These are phyloP conservation scores for Haberlea rhodopensis DNA, from an alignment of 257 asterid species.

Conservation along the genomic window DNA sequence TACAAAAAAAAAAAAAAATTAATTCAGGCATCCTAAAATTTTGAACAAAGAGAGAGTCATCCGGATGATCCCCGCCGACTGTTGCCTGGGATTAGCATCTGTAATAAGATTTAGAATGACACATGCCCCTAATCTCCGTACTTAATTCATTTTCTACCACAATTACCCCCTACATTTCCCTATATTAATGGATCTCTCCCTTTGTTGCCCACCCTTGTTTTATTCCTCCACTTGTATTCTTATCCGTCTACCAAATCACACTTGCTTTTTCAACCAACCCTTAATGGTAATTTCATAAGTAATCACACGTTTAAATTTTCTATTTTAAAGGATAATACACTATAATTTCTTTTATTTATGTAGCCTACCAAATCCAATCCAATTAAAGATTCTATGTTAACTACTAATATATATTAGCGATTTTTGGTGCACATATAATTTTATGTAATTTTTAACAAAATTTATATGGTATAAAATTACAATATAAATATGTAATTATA, in stretches of 20 bases:
- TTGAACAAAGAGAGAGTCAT: constrained; percentile 5
- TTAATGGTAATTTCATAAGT: not conserved
- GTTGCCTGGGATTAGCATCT: not conserved
- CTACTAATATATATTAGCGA: no score
- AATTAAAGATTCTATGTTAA: no score
- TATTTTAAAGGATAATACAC: not conserved
- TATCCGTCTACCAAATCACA: constrained; percentile 2
- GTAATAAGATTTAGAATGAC: not conserved
- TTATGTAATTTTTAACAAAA: no score
- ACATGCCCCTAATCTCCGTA: not conserved
- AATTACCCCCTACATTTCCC: not conserved
- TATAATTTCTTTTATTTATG: not conserved
- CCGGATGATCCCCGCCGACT: not conserved
- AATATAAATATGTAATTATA: no score
- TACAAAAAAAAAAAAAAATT: no score
- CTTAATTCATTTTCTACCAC: not conserved
- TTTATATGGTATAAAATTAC: no score
- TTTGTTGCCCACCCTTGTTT: not conserved
- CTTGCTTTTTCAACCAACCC: not conserved
- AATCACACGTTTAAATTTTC: no score
- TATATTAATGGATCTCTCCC: constrained; percentile 14
- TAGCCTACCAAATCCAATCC: no score
- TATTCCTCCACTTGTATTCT: not conserved
- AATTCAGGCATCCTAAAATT: no score
- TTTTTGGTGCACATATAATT: no score